phyloP scores from a whole-genome alignment of 257 asterid genomes.

The Fraxinus excelsior region DNA sequence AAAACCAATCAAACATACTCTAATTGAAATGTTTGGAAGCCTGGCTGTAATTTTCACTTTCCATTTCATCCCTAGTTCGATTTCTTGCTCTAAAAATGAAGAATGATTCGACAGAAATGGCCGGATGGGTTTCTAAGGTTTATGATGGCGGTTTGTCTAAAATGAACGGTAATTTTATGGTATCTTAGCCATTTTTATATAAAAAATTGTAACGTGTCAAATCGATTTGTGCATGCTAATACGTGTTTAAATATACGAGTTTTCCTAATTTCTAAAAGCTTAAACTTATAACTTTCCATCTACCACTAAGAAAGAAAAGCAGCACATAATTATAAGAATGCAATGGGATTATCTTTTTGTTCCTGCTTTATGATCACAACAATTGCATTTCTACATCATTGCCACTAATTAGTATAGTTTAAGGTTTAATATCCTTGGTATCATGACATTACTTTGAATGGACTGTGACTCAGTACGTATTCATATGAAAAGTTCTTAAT shows the following conservation, averaged over 20 bases:
- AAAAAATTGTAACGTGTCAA: neutral
- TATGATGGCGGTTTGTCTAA: too few species aligned
- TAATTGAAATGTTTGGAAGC: neutral
- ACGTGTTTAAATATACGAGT: neutral
- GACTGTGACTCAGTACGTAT: slow-evolving; percentile 34
- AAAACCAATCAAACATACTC: too few species aligned
- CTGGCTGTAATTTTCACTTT: neutral
- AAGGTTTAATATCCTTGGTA: slow-evolving; percentile 10
- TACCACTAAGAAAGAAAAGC: neutral
- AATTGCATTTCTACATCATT: neutral
- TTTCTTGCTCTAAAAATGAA: too few species aligned
- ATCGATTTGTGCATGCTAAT: too few species aligned
- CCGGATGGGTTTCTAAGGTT: too few species aligned
- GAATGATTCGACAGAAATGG: too few species aligned
- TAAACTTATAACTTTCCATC: neutral
- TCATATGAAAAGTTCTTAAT: slow-evolving; percentile 25
- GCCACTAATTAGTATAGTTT: slow-evolving; percentile 17
- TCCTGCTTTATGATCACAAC: slow-evolving; percentile 14
- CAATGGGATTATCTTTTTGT: slow-evolving; percentile 1
- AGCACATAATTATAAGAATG: neutral
- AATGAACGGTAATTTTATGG: too few species aligned
- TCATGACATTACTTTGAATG: slow-evolving; percentile 26
- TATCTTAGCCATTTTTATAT: neutral
- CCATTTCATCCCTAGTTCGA: too few species aligned
- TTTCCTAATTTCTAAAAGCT: neutral